Base-by-base conservation (phyloP, 768 basidiomycete genomes). In the Phanerochaete sordida region DNA sequence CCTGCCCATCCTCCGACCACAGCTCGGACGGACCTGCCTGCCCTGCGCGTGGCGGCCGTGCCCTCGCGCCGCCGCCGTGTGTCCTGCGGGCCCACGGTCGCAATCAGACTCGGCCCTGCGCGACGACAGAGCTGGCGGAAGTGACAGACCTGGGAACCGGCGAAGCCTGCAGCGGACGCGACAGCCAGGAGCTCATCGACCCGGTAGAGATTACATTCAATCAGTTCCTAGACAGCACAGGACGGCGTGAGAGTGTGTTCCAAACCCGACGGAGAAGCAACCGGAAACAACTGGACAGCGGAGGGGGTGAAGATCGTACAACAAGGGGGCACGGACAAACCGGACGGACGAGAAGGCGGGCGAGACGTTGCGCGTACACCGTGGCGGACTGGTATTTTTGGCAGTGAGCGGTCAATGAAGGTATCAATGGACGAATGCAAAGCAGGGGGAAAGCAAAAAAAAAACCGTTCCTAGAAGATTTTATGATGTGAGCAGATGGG, bases 341-440 rank as follows among this genome's bases (percentile, higher is more conserved):
- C 19, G 21, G 52, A 16, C 19, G 21, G 24, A 23, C n/a, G 24
- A 48, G 26, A 48, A 31, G 30, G n/a, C 45, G 56, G 45, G 24
- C 31, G 26, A 27, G 43, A 26, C 23, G 27, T 47, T 28, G 56
- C 23, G 44, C 31, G 9, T 52, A 52, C 51, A 52, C 28, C 26
- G 33, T 52, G 13, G 51, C 33, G 13, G 51, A n/a, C 23, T 57
- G 56, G 56, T 57, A 57, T 57, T 57, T 57, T 57, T 21, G 21
- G 52, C 11, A 28, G 33, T 12, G 33, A 7, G 33, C 6, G 5
- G 47, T 5, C 4, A 13, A 49, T 35, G 51, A 23, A 54, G 53
- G 35, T 39, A 54, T 43, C 35, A 57, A 16, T 13, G 30, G 54
- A 45, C 23, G 23, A 58, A 27, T 1, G 48, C 48, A 58, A 30